Base-by-base conservation (phyloP, 169 alveolate species). In the Babesia ovis region DNA sequence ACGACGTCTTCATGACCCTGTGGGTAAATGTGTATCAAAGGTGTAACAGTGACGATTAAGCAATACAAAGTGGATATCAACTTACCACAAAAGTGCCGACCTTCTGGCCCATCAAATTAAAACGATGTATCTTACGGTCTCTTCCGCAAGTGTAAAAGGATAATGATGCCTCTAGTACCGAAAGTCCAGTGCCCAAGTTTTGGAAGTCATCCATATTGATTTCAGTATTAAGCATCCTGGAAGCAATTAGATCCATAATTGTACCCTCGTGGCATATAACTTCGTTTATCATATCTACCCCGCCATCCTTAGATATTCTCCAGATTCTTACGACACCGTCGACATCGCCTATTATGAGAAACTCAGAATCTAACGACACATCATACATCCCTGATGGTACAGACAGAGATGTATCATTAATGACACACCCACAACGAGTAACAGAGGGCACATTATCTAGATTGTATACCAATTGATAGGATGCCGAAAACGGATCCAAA, bases 1-100 rank as follows among this genome's bases (percentile, higher is more conserved):
- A 79, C 87, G 2, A 62, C 84, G 43, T 70, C 87, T 29, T 45
- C 69, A 32, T 79, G 87, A 11, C 87, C 87, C 83, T 68, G 56
- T 3, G 62, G 14, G 12, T 41, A 61, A 32, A 32, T 64, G 50
- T 39, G 29, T 45, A 11, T 9, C 31, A 29, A 12, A 1, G 5
- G 18, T 5, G 12, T 5, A 34, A 57, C 35, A n/a, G 27, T 11
- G n/a, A 8, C n/a, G n/a, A 18, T 9, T n/a, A 22, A 55, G 18
- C 56, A 8, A 20, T 48, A 20, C 32, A 20, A 18, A 20, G 9
- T 8, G 20, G 20, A 48, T 12, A 6, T 25, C 27, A 23, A 60
- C 77, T 22, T 59, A 77, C 86, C 75, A 39, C 51, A 3, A 67
- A 67, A 34, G 86, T 79, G 53, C 23, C 8, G 9, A 79, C 0